Evolutionary conservation across 176 grass and related monocot species (phyloP), one percentile per base, ranked within the genome.

Genomic region (Eragrostis curvula): DNA sequence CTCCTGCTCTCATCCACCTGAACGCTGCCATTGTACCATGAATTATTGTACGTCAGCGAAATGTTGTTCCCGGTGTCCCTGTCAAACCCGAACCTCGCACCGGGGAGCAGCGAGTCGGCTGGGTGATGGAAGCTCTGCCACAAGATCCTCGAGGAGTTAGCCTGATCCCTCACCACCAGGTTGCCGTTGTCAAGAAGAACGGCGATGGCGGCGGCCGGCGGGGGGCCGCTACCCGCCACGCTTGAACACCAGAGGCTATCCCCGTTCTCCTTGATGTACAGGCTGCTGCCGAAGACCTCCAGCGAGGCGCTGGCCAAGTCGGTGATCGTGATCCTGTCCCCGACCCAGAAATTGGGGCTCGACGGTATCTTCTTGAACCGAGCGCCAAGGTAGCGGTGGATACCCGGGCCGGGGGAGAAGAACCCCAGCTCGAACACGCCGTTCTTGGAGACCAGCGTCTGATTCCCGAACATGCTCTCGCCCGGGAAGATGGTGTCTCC

Each of bases 121-220:
- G 88, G 88, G 74, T 43, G 68, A n/a, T 90, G 79, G 50, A 90
- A 90, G 74, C 84, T 90, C 70, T 87, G 79, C 84, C 88, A 90
- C 52, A 84, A 2, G 2, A 87, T 60, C 6, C 28, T 20, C 0
- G 84, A 86, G 30, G 29, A 53, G 79, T 57, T 58, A 0, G 51
- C 32, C 72, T 41, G 72, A 10, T 75, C 72, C 51, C 32, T 58
- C 6, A 75, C 51, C 51, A 75, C 72, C 20, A 75, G 32, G 32
- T 75, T 75, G 52, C 72, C 51, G 72, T 9, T 24, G 32, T 40
- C 72, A 10, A 75, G 72, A 3, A 75, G 52, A 12, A 75, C 72
- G 2, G 72, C 72, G 32, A 36, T 32, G 52, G 3, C 71, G 50
- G 50, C 4, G 50, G 29, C 32, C 20, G 72, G 51, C 49, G 50